A percentile compares a stretch with the other conserved stretches of the same genome.
Conservation (phyloP, 179 eudicot genomes). For the Carnegiea gigantea region DNA sequence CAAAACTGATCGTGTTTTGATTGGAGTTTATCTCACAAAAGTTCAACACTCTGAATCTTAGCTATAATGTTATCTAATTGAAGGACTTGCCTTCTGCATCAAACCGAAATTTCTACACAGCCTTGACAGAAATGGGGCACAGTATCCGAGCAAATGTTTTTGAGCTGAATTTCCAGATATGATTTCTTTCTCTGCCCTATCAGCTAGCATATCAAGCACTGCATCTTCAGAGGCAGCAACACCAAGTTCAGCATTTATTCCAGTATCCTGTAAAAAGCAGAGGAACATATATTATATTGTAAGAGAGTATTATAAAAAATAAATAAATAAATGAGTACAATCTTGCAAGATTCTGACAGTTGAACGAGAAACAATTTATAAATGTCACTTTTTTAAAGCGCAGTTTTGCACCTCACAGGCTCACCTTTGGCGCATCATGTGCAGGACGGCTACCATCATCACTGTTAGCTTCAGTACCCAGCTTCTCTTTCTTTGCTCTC, state of each 20-base stretch:
- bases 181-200: constrained; percentile 87
- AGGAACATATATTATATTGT: not conserved
- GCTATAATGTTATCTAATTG: constrained; percentile 5
- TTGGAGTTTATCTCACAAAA: not conserved
- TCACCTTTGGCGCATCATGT: constrained; percentile 57
- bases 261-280: constrained; percentile 51
- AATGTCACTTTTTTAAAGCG: not conserved
- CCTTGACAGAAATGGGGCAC: constrained; percentile 80
- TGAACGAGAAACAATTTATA: not conserved
- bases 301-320: not conserved
- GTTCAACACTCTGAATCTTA: not conserved
- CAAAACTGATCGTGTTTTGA: not conserved
- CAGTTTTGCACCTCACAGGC: not conserved
- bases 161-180: constrained; percentile 59
- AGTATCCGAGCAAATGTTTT: constrained; percentile 80
- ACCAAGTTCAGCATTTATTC: constrained; percentile 93
- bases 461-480: constrained; percentile 42
- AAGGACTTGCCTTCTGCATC: constrained; percentile 87
- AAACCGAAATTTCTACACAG: constrained; percentile 83
- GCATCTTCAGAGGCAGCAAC: constrained; percentile 96
- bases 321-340: not conserved
- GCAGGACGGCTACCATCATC: constrained; percentile 31
- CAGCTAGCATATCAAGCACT: constrained; percentile 72
- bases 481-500: constrained; percentile 67
- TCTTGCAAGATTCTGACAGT: not conserved